Percentiles rank a stretch among this genome's conserved stretches.
Evolutionary conservation across 1,139 yeast genomes (phyloP).

Genomic region (Lodderomyces pseudojiufengensis): DNA sequence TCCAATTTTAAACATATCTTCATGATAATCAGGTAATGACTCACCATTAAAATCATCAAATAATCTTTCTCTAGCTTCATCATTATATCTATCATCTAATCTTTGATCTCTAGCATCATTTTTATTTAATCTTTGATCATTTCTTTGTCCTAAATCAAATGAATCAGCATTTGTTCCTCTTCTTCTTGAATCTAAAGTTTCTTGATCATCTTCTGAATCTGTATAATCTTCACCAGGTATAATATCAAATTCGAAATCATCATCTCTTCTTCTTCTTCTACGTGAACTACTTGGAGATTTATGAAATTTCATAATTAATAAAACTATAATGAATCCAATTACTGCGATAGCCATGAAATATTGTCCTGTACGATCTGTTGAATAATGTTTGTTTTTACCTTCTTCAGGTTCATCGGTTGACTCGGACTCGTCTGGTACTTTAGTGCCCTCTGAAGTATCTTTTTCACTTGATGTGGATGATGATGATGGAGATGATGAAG

Average conservation of each 20-base stretch:
- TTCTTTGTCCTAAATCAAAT: slow-evolving; percentile 25
- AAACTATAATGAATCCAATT: slow-evolving; percentile 54
- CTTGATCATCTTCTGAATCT: slow-evolving; percentile 30
- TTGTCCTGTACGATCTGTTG: slow-evolving; percentile 45
- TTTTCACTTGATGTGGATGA: slow-evolving; percentile 8
- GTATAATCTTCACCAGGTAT: slow-evolving; percentile 64
- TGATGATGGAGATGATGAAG: not conserved
- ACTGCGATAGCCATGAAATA: slow-evolving; percentile 60
- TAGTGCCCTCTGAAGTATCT: slow-evolving; percentile 13
- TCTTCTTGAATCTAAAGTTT: slow-evolving; percentile 4
- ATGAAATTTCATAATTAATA: slow-evolving; percentile 52
- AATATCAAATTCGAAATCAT: slow-evolving; percentile 75
- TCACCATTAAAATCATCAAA: slow-evolving; percentile 41
- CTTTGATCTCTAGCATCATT: slow-evolving; percentile 7
- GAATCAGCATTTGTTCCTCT: slow-evolving; percentile 18
- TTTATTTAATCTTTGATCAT: slow-evolving; percentile 12
- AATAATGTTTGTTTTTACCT: slow-evolving; percentile 33
- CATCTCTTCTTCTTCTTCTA: slow-evolving; percentile 62
- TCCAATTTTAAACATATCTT: slow-evolving; percentile 42
- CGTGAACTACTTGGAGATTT: slow-evolving; percentile 47
- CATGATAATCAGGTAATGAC: slow-evolving; percentile 36
- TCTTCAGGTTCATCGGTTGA: slow-evolving; percentile 19
- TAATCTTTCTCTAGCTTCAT: slow-evolving; percentile 38
- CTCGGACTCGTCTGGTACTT: slow-evolving; percentile 19
- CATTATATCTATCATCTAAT: slow-evolving; percentile 16